Conservation (phyloP, 306 rosid species). For the Cicer bijugum region DNA sequence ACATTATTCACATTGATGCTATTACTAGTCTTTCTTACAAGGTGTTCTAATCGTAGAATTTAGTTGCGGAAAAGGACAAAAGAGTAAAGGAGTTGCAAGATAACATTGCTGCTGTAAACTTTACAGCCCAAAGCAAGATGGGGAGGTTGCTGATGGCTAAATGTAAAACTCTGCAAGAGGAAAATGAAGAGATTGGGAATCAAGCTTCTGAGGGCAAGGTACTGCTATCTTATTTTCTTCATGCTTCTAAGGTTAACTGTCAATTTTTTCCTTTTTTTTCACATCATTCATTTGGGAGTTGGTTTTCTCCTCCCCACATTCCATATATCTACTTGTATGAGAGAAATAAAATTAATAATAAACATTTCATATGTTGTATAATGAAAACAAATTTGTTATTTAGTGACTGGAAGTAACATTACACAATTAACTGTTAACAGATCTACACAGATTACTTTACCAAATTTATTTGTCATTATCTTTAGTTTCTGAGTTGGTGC, state of each 20-base stretch:
- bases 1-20: slow-evolving; percentile 16
- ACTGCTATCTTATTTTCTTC: slow-evolving; percentile 26
- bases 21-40: slow-evolving; percentile 43
- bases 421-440: background rate
- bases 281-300: slow-evolving; percentile 28
- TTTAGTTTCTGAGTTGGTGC: slow-evolving; percentile 19
- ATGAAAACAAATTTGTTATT: background rate
- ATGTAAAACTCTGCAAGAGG: slow-evolving; percentile 93
- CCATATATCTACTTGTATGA: background rate
- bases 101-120: slow-evolving; percentile 77
- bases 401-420: slow-evolving; percentile 20
- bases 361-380: background rate
- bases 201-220: slow-evolving; percentile 99
- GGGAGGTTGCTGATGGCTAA: slow-evolving; percentile 96
- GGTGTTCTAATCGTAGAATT: slow-evolving; percentile 55
- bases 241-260: background rate
- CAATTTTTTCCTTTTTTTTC: background rate
- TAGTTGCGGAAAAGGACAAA: slow-evolving; percentile 92
- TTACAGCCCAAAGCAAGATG: slow-evolving; percentile 95
- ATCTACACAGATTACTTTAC: slow-evolving; percentile 14
- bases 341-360: background rate
- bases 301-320: background rate
- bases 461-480: slow-evolving; percentile 11
- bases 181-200: slow-evolving; percentile 96
- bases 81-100: slow-evolving; percentile 87